Base-by-base conservation (phyloP, 805 yeast genomes). In the Monosporozyma servazzii region DNA sequence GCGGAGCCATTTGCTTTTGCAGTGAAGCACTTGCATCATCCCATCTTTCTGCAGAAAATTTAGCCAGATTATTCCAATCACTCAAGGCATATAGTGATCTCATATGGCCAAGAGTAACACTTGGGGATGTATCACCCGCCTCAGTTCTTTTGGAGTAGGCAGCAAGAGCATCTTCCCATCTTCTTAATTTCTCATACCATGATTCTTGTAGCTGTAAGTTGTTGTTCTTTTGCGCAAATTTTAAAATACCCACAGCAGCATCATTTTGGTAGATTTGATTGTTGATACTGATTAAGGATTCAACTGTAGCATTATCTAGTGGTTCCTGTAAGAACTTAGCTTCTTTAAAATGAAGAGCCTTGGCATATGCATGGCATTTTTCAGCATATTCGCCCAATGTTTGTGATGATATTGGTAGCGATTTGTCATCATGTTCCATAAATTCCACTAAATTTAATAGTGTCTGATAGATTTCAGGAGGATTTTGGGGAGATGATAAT, bases 401-500 rank as follows among this genome's bases (percentile, higher is more conserved):
- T 4, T 89, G 80, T 13, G 87, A 87, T 40, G 91, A 84, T 43
- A 90, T 85, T 0, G 96, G 96, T 51, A 91, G 74, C 0, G 96
- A 85, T 62, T 89, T 89, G 58, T 90, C 96, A 67, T 91, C 96
- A 59, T 90, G 96, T 62, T 91, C 98, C 91, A 91, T 84, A 62
- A 86, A 91, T 66, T 91, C 98, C 0, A 96, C 95, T 52, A 91
- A 72, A 57, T 90, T 90, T 58, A 91, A 73, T 53, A 91, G 73
- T 1, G 89, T 83, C 64, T 91, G 97, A 59, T 89, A 84, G 45
- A 90, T 89, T 60, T 91, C 98, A 0, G 97, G 96, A 0, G 96
- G 95, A 56, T 88, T 88, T 58, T 88, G 86, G 3, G 93, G 86
- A 0, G 96, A 85, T 0, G 89, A 84, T 55, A 89, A 71, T 0